Evolutionary conservation across 768 basidiomycete genomes (phyloP).

Genomic region (Megacollybia marginata): DNA sequence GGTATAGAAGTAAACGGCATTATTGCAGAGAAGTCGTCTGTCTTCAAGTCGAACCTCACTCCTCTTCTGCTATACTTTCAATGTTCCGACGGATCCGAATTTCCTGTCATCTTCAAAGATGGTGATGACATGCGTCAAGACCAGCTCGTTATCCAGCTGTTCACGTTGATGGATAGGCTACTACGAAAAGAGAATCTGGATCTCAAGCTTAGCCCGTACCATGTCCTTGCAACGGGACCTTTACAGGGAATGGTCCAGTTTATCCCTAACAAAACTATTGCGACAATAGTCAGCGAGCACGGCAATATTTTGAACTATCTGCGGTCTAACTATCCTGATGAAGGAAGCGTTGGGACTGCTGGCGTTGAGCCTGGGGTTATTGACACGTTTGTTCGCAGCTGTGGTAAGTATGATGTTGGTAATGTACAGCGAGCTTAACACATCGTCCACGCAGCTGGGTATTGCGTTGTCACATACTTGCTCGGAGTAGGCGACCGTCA

Average conservation of each 20-base stretch:
- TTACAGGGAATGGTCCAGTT: slow-evolving; percentile 96
- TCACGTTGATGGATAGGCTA: slow-evolving; percentile 94
- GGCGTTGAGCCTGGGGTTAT: slow-evolving; percentile 93
- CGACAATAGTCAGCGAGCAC: slow-evolving; percentile 89
- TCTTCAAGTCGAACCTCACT: slow-evolving; percentile 96
- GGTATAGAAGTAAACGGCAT: slow-evolving; percentile 78
- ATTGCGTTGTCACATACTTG: slow-evolving; percentile 94
- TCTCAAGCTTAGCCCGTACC: slow-evolving; percentile 84
- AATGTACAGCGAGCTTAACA: slow-evolving; percentile 3
- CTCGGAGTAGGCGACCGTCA: slow-evolving; percentile 97
- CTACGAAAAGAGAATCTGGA: slow-evolving; percentile 94
- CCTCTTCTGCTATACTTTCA: slow-evolving; percentile 90
- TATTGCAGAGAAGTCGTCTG: slow-evolving; percentile 83
- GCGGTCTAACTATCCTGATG: slow-evolving; percentile 81
- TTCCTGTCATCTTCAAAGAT: slow-evolving; percentile 96
- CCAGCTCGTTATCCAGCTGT: slow-evolving; percentile 96
- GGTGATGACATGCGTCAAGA: slow-evolving; percentile 99
- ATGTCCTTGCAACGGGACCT: slow-evolving; percentile 87
- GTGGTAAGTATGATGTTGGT: slow-evolving; percentile 53
- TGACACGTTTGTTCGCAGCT: slow-evolving; percentile 95
- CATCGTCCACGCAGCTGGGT: slow-evolving; percentile 66
- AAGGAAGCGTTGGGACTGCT: slow-evolving; percentile 89
- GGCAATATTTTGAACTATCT: slow-evolving; percentile 85
- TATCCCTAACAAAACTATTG: slow-evolving; percentile 92
- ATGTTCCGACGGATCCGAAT: slow-evolving; percentile 77